phyloP scores from a whole-genome alignment of 2,329 filamentous ascomycete species.

The Botryosphaeria dothidea region DNA sequence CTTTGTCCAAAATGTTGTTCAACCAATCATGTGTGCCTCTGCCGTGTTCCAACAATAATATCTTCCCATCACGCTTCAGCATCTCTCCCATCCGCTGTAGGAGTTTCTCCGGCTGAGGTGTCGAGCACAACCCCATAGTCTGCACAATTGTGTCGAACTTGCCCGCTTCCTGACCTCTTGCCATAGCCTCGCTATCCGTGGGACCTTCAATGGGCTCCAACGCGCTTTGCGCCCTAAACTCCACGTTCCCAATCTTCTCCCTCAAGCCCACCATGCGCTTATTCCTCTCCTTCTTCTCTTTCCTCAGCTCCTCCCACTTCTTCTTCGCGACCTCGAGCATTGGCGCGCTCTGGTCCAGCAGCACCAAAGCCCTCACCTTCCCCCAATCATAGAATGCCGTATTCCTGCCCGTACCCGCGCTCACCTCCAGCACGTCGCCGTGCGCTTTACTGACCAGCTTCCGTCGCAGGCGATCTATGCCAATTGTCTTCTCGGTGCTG shows the following conservation, averaged over 20 bases:
- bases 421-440: conserved; percentile 52
- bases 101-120: conserved; percentile 45
- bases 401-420: conserved; percentile 52
- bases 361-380: conserved; percentile 45
- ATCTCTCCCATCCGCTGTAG: conserved; percentile 46
- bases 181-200: conserved; percentile 27
- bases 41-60: conserved; percentile 54
- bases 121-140: conserved; percentile 55
- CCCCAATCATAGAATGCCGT: conserved; percentile 46
- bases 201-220: conserved; percentile 44
- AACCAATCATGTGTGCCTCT: conserved; percentile 50
- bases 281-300: conserved; percentile 23
- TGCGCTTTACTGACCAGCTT: conserved; percentile 41
- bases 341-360: conserved; percentile 48
- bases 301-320: conserved; percentile 49
- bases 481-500: conserved; percentile 44
- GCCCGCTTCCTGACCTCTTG: too few species aligned
- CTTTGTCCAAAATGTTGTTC: conserved; percentile 48
- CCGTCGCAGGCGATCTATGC: conserved; percentile 43
- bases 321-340: conserved; percentile 52
- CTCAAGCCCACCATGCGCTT: not conserved
- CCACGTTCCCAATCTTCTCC: conserved; percentile 22
- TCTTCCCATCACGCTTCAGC: conserved; percentile 45
- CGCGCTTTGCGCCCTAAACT: conserved; percentile 47
- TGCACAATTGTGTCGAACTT: conserved; percentile 52